Evolutionary conservation across 768 basidiomycete species (phyloP), one percentile per base, ranked within the genome.

Genomic region (Phylloporus sp.): DNA sequence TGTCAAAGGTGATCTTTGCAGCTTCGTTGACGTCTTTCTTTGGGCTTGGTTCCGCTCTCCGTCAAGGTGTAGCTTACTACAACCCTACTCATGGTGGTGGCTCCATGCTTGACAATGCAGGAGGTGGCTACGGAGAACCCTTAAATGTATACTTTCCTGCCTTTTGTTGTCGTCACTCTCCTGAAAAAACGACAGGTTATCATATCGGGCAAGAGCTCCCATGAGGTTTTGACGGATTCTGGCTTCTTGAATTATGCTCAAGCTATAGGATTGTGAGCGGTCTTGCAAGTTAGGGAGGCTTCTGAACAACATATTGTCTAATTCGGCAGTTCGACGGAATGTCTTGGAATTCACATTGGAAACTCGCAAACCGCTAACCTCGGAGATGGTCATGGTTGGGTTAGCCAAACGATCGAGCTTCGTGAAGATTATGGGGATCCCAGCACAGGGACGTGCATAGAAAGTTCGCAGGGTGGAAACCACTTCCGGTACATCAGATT

Each of bases 131-230:
- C 5, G 79, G 73, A 11, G 74, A 72, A 61, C 72, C 76, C 11
- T 53, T 80, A 56, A 73, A 84, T 64, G 79, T 75, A 18, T 28
- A 51, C 47, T 41, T 2, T 13, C 7, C 6, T 10, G 12, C 22
- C 8, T 40, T 22, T 23, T 40, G 5, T 11, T 11, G 6, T 11
- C 11, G 7, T 38, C 7, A 20, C 24, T 26, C 6, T 12, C 11
- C 23, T 24, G 23, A 16, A 24, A n/a, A n/a, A 62, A 15, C 1
- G 8, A 31, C 20, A 78, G 76, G 74, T 86, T 39, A 85, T 88
- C 55, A 77, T 88, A 47, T 88, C 86, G 3, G 84, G 79, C 0
- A 58, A 76, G 38, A 86, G 84, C 59, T 83, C 82, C 7, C 68
- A 78, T 0, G 69, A 23, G 0, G 80, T 86, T 13, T 74, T 86